phyloP scores from a whole-genome alignment of 2,329 filamentous ascomycete species.

The Penicillium decumbens region DNA sequence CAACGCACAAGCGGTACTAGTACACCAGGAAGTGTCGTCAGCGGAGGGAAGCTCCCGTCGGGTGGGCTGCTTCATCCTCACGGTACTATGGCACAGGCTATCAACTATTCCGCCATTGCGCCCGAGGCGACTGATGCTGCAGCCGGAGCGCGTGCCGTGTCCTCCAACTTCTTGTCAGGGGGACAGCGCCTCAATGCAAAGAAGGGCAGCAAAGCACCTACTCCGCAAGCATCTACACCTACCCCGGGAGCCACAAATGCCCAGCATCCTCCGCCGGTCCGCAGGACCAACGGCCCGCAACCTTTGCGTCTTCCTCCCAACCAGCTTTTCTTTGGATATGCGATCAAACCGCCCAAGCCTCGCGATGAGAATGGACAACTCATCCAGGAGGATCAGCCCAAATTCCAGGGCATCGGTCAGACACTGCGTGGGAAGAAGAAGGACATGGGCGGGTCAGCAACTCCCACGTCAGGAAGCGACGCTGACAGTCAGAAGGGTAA shows the following conservation, averaged over 20 bases:
- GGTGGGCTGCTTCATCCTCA: slow-evolving; percentile 76
- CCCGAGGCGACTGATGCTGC: slow-evolving; percentile 66
- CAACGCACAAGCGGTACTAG: slow-evolving; percentile 74
- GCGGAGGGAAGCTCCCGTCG: slow-evolving; percentile 58
- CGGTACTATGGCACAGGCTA: slow-evolving; percentile 94
- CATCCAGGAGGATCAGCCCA: slow-evolving; percentile 60
- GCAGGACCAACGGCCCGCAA: slow-evolving; percentile 71
- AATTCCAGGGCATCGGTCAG: slow-evolving; percentile 80
- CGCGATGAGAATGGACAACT: slow-evolving; percentile 63
- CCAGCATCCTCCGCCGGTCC: slow-evolving; percentile 42
- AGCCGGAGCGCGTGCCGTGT: slow-evolving; percentile 57
- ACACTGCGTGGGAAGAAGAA: slow-evolving; percentile 74
- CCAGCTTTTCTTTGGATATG: slow-evolving; percentile 95
- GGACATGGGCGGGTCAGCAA: slow-evolving; percentile 35
- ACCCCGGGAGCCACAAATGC: slow-evolving; percentile 54
- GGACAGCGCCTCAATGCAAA: slow-evolving; percentile 81
- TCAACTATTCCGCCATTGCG: slow-evolving; percentile 90
- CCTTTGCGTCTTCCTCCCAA: slow-evolving; percentile 79
- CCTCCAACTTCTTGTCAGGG: slow-evolving; percentile 72
- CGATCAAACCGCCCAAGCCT: slow-evolving; percentile 81
- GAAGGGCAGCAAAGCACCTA: slow-evolving; percentile 70
- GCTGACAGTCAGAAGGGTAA: slow-evolving; percentile 24
- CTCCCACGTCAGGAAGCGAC: slow-evolving; percentile 38
- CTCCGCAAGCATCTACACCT: slow-evolving; percentile 69
- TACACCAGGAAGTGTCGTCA: slow-evolving; percentile 67